Conservation (phyloP, 2,329 filamentous ascomycete genomes). For the Penicillium olsonii region DNA sequence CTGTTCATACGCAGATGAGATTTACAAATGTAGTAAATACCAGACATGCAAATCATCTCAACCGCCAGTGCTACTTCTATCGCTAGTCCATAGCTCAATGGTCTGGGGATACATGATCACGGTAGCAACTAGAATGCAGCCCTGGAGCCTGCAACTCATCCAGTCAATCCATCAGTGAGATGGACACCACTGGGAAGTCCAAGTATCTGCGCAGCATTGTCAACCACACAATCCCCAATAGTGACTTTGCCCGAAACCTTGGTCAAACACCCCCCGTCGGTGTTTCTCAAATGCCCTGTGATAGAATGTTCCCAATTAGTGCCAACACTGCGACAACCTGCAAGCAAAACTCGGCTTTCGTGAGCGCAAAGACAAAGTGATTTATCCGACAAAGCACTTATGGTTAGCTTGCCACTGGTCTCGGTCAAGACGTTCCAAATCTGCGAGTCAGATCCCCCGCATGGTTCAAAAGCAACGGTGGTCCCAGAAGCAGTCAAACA, state of each 20-base stretch:
- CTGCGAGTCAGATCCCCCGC: conserved; percentile 44
- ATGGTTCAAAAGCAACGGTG: conserved; percentile 37
- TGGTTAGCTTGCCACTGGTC: conserved; percentile 29
- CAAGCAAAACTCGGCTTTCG: conserved; percentile 11
- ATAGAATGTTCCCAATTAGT: conserved; percentile 49
- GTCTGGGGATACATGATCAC: too few species aligned
- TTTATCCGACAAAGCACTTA: conserved; percentile 41
- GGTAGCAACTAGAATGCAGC: too few species aligned
- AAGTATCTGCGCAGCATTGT: conserved; percentile 49
- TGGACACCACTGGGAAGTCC: conserved; percentile 46
- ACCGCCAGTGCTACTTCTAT: too few species aligned
- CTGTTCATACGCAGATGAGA: too few species aligned
- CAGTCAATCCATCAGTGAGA: conserved; percentile 6
- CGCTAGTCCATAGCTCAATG: too few species aligned
- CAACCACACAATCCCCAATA: conserved; percentile 37
- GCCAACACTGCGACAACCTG: conserved; percentile 19
- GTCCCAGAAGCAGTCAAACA: conserved; percentile 43
- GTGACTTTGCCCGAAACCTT: conserved; percentile 30
- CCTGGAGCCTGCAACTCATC: neutral
- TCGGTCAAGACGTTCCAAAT: conserved; percentile 41
- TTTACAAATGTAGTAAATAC: too few species aligned
- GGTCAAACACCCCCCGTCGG: conserved; percentile 41
- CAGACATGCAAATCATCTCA: too few species aligned
- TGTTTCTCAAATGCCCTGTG: conserved; percentile 49
- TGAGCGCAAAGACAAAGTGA: conserved; percentile 36